Evolutionary conservation across 345 rosid genomes (phyloP).

Genomic region (Lagerstroemia speciosa): DNA sequence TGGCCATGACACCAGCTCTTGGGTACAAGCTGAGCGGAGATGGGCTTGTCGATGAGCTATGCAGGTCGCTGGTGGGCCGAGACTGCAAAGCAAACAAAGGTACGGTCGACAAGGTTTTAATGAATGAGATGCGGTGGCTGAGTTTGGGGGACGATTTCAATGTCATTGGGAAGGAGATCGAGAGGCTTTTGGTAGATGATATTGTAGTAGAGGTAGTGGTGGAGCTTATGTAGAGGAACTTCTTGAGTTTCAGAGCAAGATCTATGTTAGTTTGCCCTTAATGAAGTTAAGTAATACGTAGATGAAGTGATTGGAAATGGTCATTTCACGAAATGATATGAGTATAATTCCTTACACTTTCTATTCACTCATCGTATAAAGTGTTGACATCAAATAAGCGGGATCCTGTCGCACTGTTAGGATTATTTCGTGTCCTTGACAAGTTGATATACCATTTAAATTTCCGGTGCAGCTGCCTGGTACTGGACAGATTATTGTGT

Average conservation of each 20-base stretch:
- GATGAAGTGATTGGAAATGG: neutral
- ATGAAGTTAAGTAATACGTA: too few relatives aligned
- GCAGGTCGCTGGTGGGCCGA: slow-evolving; percentile 28
- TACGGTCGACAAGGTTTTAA: slow-evolving; percentile 26
- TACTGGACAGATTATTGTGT: too few relatives aligned
- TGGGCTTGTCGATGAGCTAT: slow-evolving; percentile 35
- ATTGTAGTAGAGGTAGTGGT: slow-evolving; percentile 45
- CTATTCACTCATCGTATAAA: neutral
- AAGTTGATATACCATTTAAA: too few relatives aligned
- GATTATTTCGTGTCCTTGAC: neutral
- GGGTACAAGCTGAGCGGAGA: slow-evolving; percentile 29
- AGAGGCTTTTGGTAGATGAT: slow-evolving; percentile 53
- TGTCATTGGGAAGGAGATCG: slow-evolving; percentile 63
- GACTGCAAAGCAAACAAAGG: slow-evolving; percentile 27
- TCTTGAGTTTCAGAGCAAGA: neutral
- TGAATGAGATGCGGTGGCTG: slow-evolving; percentile 46
- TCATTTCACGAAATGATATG: neutral
- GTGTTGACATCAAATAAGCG: neutral
- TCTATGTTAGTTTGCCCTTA: neutral
- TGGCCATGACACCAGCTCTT: slow-evolving; percentile 12
- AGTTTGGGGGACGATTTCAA: slow-evolving; percentile 46
- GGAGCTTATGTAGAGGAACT: slow-evolving; percentile 9
- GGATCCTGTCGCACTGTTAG: too few relatives aligned
- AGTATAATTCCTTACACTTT: neutral
- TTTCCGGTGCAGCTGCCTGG: too few relatives aligned